Conservation (phyloP, 192 early-diverging fungal species). For the Coemansia sp. region DNA sequence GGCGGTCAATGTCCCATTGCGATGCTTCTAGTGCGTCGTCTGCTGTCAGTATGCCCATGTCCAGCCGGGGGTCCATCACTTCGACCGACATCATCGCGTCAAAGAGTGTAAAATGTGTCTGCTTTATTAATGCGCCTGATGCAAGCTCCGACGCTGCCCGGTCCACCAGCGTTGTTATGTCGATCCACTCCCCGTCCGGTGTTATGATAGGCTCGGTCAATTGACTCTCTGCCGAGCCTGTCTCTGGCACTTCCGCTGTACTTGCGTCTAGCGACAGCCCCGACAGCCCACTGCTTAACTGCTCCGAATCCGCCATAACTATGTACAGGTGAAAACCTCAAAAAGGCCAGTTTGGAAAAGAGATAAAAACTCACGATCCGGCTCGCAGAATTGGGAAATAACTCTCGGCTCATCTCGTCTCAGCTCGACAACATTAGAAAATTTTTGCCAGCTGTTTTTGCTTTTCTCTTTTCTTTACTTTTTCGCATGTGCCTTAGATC, state of each 20-base stretch:
- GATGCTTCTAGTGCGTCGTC: constrained; percentile 25
- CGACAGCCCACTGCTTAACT: neutral
- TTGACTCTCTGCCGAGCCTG: too few species aligned
- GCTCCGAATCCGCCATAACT: neutral
- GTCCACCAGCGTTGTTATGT: constrained; percentile 29
- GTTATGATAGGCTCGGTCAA: too few species aligned
- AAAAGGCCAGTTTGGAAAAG: neutral
- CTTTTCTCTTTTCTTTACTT: constrained; percentile 15
- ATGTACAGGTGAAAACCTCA: neutral
- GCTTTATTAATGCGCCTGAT: constrained; percentile 32
- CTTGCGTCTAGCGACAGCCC: neutral
- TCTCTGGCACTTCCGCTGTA: too few species aligned
- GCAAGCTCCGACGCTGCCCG: constrained; percentile 13
- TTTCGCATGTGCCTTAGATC: constrained; percentile 53
- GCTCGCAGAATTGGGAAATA: too few species aligned
- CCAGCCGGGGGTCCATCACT: constrained; percentile 48
- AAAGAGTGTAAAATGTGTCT: constrained; percentile 19
- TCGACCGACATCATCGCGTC: constrained; percentile 42
- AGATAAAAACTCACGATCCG: neutral
- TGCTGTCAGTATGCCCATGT: constrained; percentile 43
- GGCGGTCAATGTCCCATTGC: constrained; percentile 30
- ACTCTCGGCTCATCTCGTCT: too few species aligned
- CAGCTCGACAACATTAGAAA: too few species aligned
- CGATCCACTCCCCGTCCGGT: constrained; percentile 21
- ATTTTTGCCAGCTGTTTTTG: constrained; percentile 8